A percentile compares a stretch with the other conserved stretches of the same genome.
Conservation (phyloP, 768 basidiomycete genomes). For the Rubroboletus satanas region DNA sequence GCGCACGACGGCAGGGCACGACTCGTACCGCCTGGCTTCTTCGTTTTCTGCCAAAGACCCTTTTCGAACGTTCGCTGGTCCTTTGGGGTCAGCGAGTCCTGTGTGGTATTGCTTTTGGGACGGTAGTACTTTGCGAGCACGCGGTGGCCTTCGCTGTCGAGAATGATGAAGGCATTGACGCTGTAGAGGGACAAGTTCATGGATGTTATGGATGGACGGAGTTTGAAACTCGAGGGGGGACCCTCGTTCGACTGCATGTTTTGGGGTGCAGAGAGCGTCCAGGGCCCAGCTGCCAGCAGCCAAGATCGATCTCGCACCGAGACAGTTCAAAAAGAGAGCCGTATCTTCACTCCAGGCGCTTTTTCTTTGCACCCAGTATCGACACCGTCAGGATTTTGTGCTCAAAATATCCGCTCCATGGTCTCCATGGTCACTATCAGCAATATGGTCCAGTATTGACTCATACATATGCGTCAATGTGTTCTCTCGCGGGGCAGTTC, state of each 20-base stretch:
- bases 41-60: conserved; percentile 92
- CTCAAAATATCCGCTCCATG: conserved; percentile 26
- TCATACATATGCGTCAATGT: not conserved
- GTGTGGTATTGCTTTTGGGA: conserved; percentile 53
- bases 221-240: conserved; percentile 14
- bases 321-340: conserved; percentile 19
- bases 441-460: not conserved
- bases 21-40: conserved; percentile 80
- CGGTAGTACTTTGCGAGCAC: conserved; percentile 95
- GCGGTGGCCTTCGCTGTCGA: conserved; percentile 94
- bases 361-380: conserved; percentile 48
- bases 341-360: conserved; percentile 19
- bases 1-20: not conserved
- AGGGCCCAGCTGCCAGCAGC: not conserved
- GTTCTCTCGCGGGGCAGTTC: conserved; percentile 27
- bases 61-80: conserved; percentile 97
- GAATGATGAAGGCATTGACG: conserved; percentile 80
- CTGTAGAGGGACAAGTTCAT: conserved; percentile 87
- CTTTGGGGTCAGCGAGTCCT: conserved; percentile 50
- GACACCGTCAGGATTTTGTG: conserved; percentile 40
- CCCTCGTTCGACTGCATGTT: conserved; percentile 9
- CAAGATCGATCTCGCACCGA: conserved; percentile 11
- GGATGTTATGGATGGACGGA: conserved; percentile 6
- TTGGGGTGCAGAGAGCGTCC: conserved; percentile 13
- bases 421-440: conserved; percentile 13